Evolutionary conservation across 2,329 filamentous ascomycete genomes (phyloP), one percentile per base, ranked within the genome.

Genomic region (Coniochaeta sp.): DNA sequence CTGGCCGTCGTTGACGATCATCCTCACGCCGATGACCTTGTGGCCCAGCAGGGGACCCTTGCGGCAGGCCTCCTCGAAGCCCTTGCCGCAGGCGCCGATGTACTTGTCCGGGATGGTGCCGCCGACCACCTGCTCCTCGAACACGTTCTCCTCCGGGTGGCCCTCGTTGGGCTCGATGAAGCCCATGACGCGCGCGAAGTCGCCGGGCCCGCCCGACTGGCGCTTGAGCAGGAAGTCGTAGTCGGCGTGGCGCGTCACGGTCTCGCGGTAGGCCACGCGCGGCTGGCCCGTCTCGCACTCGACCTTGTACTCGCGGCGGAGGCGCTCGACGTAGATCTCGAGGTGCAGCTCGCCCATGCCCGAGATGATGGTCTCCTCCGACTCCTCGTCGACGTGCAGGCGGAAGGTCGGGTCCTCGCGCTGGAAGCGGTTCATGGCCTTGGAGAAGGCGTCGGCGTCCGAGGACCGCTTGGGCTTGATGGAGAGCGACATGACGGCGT

Each of bases 361-460:
- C 47, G 90, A 96, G 71, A 99, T 98, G 71, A 99, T 96, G 56
- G 93, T 98, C 79, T 99, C 91, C 71, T 96, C 89, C 65, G 89
- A 93, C 78, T 99, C 95, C 17, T 85, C 77, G 71, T 99, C 95
- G 68, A 96, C 92, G 68, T 91, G 89, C 40, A 99, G 90, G 59
- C 95, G 87, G 85, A 99, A 99, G 14, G 95, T 99, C 3, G 95
- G 95, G 70, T 99, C 95, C 77, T 99, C 95, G 64, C 95, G 89
- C 77, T 97, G 93, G 84, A 99, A 99, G 67, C 95, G 90, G 74
- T 93, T 95, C 87, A 99, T 98, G 67, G 95, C 95, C 79, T 99
- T 99, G 71, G 89, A 93, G 82, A 99, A 99, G 79, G 96, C 95
- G 72, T 91, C 87, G 61, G 89, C 87, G 70, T 99, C 93, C 73